phyloP scores from a whole-genome alignment of 2,329 filamentous ascomycete species.

The Colletotrichum eleusines region DNA sequence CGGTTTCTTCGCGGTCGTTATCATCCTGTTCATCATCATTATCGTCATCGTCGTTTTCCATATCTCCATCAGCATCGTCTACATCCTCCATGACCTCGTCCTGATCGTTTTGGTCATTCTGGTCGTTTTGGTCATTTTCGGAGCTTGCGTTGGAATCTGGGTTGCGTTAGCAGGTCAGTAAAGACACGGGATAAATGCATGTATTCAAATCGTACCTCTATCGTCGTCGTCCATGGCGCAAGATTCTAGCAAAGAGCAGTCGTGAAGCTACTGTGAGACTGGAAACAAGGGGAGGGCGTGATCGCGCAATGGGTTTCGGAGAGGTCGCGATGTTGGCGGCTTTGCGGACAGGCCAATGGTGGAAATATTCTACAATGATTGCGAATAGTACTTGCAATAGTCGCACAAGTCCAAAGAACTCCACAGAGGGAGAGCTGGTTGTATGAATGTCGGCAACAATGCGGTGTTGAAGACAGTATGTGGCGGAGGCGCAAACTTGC shows the following conservation, averaged over 20 bases:
- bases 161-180: conserved; percentile 2
- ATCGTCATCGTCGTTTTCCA: conserved; percentile 51
- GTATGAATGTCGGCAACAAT: conserved; percentile 1
- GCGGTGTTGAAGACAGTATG: background rate
- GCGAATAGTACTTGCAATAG: background rate
- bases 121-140: conserved; percentile 63
- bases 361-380: background rate
- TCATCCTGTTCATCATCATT: conserved; percentile 52
- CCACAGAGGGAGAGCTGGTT: background rate
- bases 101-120: conserved; percentile 62
- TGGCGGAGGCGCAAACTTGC: background rate
- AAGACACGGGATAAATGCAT: no score
- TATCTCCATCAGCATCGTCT: conserved; percentile 52
- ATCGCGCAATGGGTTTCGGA: background rate
- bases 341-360: background rate
- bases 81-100: conserved; percentile 70
- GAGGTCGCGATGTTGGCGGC: conserved; percentile 6
- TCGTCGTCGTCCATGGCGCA: conserved; percentile 48
- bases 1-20: conserved; percentile 52
- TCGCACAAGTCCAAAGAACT: background rate
- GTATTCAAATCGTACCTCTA: conserved; percentile 42
- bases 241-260: background rate
- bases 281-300: background rate
- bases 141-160: conserved; percentile 57
- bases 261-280: background rate